Percentiles rank a stretch among this genome's conserved stretches.
Evolutionary conservation across 805 yeast species (phyloP).

Genomic region (Cyberlindnera xylosilytica): DNA sequence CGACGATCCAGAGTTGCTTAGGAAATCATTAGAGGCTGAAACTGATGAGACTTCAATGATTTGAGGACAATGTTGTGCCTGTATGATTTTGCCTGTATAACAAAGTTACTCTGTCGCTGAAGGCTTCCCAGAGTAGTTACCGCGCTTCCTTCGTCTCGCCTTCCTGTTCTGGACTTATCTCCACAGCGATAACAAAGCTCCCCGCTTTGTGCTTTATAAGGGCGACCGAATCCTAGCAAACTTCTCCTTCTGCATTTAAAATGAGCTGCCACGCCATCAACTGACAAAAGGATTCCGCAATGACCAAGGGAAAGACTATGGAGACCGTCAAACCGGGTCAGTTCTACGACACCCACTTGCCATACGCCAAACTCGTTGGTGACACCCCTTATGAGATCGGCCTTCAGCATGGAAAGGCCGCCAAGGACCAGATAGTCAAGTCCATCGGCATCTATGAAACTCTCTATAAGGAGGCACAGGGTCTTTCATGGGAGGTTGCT

Average conservation of each 20-base stretch:
- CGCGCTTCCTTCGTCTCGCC: constrained; percentile 4
- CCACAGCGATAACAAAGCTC: not conserved
- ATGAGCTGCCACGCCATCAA: not conserved
- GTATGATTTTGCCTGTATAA: too few relatives aligned
- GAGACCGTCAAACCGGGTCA: constrained; percentile 17
- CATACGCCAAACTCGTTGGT: constrained; percentile 24
- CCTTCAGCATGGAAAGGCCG: constrained; percentile 32
- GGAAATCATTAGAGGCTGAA: too few relatives aligned
- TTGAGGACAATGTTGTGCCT: too few relatives aligned
- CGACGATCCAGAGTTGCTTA: constrained; percentile 2
- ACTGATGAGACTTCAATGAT: too few relatives aligned
- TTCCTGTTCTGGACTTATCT: constrained; percentile 11
- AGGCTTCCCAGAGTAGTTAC: not conserved
- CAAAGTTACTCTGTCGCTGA: too few relatives aligned
- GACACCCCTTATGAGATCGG: constrained; percentile 32
- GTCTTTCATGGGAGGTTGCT: constrained; percentile 31
- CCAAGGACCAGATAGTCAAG: constrained; percentile 28
- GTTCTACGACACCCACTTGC: constrained; percentile 28
- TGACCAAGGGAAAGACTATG: constrained; percentile 2
- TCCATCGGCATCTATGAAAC: constrained; percentile 30
- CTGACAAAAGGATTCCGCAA: not conserved
- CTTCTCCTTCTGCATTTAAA: too few relatives aligned
- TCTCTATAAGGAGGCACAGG: constrained; percentile 25
- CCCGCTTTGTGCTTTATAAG: too few relatives aligned
- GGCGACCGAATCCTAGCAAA: too few relatives aligned